Percentiles rank a stretch among this genome's conserved stretches.
Evolutionary conservation across 495 filamentous ascomycete species (phyloP).

Genomic region (Penicilliopsis zonata): DNA sequence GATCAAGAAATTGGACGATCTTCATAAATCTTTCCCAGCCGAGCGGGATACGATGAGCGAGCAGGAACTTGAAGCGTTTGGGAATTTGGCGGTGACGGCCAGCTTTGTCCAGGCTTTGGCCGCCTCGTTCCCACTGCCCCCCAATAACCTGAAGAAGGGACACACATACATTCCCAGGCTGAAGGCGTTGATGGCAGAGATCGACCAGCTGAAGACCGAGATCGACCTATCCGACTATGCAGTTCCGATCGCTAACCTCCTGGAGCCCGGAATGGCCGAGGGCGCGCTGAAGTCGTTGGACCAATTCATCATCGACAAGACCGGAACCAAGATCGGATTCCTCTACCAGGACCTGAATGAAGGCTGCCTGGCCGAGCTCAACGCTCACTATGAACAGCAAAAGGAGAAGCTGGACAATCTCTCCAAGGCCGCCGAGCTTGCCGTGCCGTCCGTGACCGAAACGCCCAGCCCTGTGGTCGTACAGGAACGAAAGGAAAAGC

Average conservation of each 20-base stretch:
- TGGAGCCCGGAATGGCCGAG: conserved; percentile 19
- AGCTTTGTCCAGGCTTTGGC: conserved; percentile 15
- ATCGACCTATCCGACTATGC: conserved; percentile 20
- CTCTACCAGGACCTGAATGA: conserved; percentile 22
- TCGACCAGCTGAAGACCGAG: conserved; percentile 14
- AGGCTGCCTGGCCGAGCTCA: conserved; percentile 14
- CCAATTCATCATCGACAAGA: conserved; percentile 17
- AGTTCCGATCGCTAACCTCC: conserved; percentile 20
- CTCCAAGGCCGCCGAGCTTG: background rate
- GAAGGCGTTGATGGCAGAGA: conserved; percentile 11
- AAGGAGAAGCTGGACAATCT: conserved; percentile 6
- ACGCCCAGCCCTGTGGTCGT: conserved; percentile 6
- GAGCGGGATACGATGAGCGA: conserved; percentile 9
- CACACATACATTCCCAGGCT: conserved; percentile 14
- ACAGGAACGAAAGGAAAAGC: conserved; percentile 17
- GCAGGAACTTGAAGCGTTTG: conserved; percentile 10
- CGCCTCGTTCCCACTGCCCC: conserved; percentile 10
- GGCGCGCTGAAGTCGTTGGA: conserved; percentile 17
- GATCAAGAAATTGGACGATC: conserved; percentile 12
- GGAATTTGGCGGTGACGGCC: conserved; percentile 12
- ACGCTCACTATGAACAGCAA: conserved; percentile 6
- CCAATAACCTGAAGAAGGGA: conserved; percentile 12
- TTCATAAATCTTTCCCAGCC: conserved; percentile 6
- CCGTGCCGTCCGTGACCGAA: conserved; percentile 2
- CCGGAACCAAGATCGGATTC: conserved; percentile 19